Percentiles rank a stretch among this genome's conserved stretches.
phyloP scores from a whole-genome alignment of 1,284 basidiomycete species.

The Trichosporon sp. region DNA sequence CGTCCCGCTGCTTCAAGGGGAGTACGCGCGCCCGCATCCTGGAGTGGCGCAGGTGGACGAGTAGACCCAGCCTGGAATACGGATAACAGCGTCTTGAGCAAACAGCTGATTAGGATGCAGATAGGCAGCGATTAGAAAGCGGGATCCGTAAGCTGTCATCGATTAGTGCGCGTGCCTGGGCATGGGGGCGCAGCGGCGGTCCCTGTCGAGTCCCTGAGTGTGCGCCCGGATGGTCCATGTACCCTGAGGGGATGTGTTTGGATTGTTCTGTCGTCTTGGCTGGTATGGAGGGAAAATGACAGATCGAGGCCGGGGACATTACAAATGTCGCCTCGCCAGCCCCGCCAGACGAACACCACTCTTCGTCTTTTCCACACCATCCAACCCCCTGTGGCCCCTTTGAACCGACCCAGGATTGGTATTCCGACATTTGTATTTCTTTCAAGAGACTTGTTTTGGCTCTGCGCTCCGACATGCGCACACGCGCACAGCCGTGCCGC shows the following conservation, averaged over 20 bases:
- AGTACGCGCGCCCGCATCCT: not conserved
- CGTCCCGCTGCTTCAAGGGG: not conserved
- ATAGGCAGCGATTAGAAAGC: too few species aligned
- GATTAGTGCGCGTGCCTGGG: constrained; percentile 8
- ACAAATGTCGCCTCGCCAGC: not conserved
- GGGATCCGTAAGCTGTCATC: not conserved
- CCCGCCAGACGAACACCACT: not conserved
- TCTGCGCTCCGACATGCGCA: too few species aligned
- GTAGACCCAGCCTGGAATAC: too few species aligned
- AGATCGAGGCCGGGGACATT: constrained; percentile 1
- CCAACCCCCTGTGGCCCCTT: too few species aligned
- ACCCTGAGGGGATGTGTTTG: not conserved
- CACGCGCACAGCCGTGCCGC: too few species aligned
- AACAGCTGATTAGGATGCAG: not conserved
- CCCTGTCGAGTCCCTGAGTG: not conserved
- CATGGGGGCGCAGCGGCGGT: not conserved
- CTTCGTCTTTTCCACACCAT: not conserved
- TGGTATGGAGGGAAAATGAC: not conserved
- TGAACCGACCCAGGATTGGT: not conserved
- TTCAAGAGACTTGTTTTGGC: not conserved
- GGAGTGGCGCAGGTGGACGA: not conserved
- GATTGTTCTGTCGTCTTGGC: not conserved
- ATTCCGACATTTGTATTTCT: not conserved
- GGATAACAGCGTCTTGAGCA: too few species aligned
- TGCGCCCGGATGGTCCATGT: not conserved